phyloP scores from a whole-genome alignment of 2,329 filamentous ascomycete species.

The Xylariaceae sp. region DNA sequence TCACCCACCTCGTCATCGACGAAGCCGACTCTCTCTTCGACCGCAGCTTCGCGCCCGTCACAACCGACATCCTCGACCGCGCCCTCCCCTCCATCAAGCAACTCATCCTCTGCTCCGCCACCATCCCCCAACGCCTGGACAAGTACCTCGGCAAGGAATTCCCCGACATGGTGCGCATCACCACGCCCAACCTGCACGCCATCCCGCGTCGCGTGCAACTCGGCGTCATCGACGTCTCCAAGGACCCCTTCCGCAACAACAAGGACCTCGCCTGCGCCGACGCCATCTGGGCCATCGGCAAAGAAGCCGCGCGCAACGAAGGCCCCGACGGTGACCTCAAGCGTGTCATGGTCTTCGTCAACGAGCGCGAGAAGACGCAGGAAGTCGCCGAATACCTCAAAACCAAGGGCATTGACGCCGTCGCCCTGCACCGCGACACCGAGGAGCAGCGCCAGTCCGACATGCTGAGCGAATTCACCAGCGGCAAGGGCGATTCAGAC shows the following conservation, averaged over 20 bases:
- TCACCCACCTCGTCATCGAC: constrained; percentile 83
- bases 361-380: constrained; percentile 84
- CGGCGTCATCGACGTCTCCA: constrained; percentile 84
- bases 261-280: constrained; percentile 91
- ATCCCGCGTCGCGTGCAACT: constrained; percentile 93
- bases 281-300: constrained; percentile 88
- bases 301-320: constrained; percentile 59
- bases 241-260: constrained; percentile 90
- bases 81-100: constrained; percentile 76
- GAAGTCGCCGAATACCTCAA: constrained; percentile 73
- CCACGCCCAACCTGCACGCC: constrained; percentile 92
- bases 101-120: constrained; percentile 89
- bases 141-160: constrained; percentile 75
- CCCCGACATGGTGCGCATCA: constrained; percentile 77
- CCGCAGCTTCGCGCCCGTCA: constrained; percentile 81
- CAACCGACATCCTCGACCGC: constrained; percentile 75
- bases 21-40: constrained; percentile 96
- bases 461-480: constrained; percentile 70
- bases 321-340: constrained; percentile 61
- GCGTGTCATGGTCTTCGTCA: constrained; percentile 91
- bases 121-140: constrained; percentile 86
- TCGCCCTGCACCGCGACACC: constrained; percentile 80
- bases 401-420: constrained; percentile 82
- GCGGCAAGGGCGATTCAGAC: constrained; percentile 36
- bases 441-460: constrained; percentile 71